Conservation (phyloP, 2,329 filamentous ascomycete species). For the Botrytis paeoniae region DNA sequence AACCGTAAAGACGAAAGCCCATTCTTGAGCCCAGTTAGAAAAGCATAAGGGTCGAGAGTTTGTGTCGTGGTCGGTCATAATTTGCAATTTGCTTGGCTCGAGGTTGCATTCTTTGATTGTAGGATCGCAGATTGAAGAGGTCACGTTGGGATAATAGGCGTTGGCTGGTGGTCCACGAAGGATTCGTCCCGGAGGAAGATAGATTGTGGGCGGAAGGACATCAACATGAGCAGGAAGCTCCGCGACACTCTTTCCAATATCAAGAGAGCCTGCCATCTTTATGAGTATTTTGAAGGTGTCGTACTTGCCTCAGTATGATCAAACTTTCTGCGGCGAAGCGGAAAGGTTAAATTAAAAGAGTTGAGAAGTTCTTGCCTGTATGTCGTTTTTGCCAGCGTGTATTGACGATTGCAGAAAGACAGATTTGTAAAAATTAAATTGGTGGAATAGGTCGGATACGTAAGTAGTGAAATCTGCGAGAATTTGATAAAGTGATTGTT, state of each 20-base stretch:
- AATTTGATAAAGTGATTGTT: not conserved
- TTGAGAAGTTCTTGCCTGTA: not conserved
- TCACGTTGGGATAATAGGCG: not conserved
- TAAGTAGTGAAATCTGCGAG: not conserved
- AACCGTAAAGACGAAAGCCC: slow-evolving; percentile 40
- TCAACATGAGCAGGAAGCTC: not conserved
- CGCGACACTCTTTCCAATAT: not conserved
- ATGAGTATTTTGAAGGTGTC: not conserved
- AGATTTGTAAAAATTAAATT: not conserved
- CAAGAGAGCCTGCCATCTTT: not conserved
- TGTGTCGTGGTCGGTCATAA: slow-evolving; percentile 26
- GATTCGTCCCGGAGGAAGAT: not conserved
- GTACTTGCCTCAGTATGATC: not conserved
- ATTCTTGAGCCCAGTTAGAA: slow-evolving; percentile 29
- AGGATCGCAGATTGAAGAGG: not conserved
- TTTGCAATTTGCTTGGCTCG: not conserved
- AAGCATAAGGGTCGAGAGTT: slow-evolving; percentile 30
- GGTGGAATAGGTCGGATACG: not conserved
- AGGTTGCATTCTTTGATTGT: slow-evolving; percentile 8
- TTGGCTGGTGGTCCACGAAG: not conserved
- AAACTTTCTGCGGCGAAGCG: not conserved
- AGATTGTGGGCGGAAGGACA: not conserved
- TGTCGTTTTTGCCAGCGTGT: not conserved
- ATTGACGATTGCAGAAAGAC: not conserved
- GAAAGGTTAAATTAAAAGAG: not conserved